These are phyloP conservation scores for Inga leiocalycina DNA, from an alignment of 306 rosid genomes.

Conservation along the genomic window DNA sequence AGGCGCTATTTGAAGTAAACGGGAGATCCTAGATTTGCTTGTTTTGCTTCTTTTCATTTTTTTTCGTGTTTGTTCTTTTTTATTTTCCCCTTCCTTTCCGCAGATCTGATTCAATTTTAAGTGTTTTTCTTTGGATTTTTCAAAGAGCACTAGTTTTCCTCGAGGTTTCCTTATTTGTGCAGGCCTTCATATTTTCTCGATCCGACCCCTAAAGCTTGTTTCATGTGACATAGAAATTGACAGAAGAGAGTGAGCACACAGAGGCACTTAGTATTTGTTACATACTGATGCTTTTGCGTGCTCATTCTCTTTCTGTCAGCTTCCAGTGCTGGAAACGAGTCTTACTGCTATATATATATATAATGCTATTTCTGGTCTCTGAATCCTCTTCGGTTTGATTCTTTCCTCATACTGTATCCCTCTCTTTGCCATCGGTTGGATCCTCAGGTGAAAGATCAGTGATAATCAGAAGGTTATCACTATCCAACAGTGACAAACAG, in stretches of 20 bases:
- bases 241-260: slow-evolving; percentile 99
- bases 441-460: slow-evolving; percentile 9
- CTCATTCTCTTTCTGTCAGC: slow-evolving; percentile 88
- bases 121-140: not conserved
- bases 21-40: slow-evolving; percentile 19
- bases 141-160: not conserved
- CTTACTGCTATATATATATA: too few species aligned
- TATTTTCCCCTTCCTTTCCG: not conserved
- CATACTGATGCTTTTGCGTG: slow-evolving; percentile 83
- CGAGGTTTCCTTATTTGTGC: slow-evolving; percentile 30
- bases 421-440: not conserved
- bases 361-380: slow-evolving; percentile 34
- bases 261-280: slow-evolving; percentile 56
- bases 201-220: not conserved
- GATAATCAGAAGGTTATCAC: slow-evolving; percentile 35
- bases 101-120: slow-evolving; percentile 57
- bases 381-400: not conserved
- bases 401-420: not conserved
- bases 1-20: not conserved
- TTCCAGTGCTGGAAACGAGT: slow-evolving; percentile 47
- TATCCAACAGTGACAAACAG: slow-evolving; percentile 39
- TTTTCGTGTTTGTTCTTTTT: not conserved
- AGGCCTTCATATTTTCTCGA: not conserved
- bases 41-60: not conserved
- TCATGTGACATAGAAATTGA: slow-evolving; percentile 76